Conservation (phyloP, 2,329 filamentous ascomycete genomes). For the Penicillium paneum region DNA sequence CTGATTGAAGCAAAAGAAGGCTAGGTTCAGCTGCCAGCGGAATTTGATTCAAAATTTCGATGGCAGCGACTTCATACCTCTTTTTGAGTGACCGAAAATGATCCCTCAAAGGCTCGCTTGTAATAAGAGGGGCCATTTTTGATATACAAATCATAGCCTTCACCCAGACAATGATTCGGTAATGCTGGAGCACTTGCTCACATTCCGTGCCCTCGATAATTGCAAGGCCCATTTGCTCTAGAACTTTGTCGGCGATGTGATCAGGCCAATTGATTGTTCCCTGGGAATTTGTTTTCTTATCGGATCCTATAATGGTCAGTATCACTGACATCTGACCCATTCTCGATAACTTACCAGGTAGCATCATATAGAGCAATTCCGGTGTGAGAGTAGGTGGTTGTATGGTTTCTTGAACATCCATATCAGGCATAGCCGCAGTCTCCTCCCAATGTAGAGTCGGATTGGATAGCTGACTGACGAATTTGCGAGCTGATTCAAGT, state of each 20-base stretch:
- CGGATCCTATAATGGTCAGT: conserved; percentile 11
- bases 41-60: conserved; percentile 19
- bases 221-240: conserved; percentile 24
- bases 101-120: conserved; percentile 14
- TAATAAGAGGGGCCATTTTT: conserved; percentile 17
- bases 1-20: conserved; percentile 19
- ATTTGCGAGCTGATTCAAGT: conserved; percentile 18
- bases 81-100: conserved; percentile 22
- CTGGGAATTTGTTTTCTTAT: conserved; percentile 20
- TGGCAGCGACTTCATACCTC: conserved; percentile 18
- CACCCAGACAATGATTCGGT: conserved; percentile 20
- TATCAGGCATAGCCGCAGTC: conserved; percentile 4
- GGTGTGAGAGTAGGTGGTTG: conserved; percentile 17
- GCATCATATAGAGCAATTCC: conserved; percentile 24
- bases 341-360: conserved; percentile 12
- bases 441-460: conserved; percentile 17
- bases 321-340: background rate
- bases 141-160: conserved; percentile 22
- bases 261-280: conserved; percentile 22
- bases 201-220: conserved; percentile 21
- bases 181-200: conserved; percentile 19
- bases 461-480: conserved; percentile 22
- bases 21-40: conserved; percentile 20
- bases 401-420: conserved; percentile 11
- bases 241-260: conserved; percentile 20